Evolutionary conservation across 1,284 basidiomycete species (phyloP).

Genomic region (Cystobasidium slooffiae): DNA sequence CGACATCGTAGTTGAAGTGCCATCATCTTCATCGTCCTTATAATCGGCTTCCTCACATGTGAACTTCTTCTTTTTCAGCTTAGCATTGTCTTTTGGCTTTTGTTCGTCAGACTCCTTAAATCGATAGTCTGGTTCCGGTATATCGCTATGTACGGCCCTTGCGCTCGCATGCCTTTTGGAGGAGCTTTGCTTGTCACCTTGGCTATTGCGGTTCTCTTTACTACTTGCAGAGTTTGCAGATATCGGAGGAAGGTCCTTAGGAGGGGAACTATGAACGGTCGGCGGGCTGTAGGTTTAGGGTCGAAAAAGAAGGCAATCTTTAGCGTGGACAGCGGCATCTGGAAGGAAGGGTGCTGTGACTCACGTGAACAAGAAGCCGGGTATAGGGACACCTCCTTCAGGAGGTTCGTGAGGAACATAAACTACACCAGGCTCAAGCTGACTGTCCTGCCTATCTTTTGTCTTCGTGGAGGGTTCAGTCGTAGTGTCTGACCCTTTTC

Average conservation of each 20-base stretch:
- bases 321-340: not conserved
- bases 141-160: not conserved
- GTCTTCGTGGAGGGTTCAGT: too few relatives aligned
- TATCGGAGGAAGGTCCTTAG: not conserved
- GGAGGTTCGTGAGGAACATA: not conserved
- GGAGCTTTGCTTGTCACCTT: not conserved
- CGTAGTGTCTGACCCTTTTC: too few relatives aligned
- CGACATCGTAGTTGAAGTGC: not conserved
- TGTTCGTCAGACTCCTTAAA: not conserved
- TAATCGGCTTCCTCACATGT: not conserved
- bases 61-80: not conserved
- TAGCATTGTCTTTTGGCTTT: not conserved
- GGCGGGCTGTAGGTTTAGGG: not conserved
- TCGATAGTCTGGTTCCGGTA: not conserved
- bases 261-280: not conserved
- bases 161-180: not conserved
- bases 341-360: not conserved
- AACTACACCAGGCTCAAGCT: too few relatives aligned
- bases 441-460: too few relatives aligned
- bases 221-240: not conserved
- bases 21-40: not conserved
- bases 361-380: slow-evolving; percentile 10
- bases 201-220: not conserved
- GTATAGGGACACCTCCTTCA: not conserved
- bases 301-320: not conserved